Evolutionary conservation across 495 filamentous ascomycete species (phyloP).

Genomic region (Daldinia loculata): DNA sequence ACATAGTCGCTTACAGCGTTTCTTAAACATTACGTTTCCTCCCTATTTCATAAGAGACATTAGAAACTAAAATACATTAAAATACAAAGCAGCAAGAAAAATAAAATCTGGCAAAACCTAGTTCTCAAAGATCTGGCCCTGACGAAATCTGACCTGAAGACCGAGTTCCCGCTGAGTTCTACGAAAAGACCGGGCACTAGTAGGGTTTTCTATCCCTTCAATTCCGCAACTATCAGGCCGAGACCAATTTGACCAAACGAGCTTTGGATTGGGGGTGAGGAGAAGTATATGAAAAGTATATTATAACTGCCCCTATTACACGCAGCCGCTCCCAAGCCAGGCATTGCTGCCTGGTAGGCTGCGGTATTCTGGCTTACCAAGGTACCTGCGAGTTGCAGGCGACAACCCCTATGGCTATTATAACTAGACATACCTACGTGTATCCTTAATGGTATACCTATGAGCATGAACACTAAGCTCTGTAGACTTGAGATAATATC

Average conservation of each 20-base stretch:
- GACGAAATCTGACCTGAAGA: background rate
- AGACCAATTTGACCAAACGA: too few species aligned
- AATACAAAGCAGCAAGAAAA: background rate
- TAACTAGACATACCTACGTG: background rate
- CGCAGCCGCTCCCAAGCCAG: background rate
- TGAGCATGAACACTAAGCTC: too few species aligned
- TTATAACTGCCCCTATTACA: background rate
- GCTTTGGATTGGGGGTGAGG: too few species aligned
- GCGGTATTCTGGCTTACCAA: background rate
- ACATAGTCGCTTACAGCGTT: too few species aligned
- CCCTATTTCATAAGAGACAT: too few species aligned
- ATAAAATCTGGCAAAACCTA: background rate
- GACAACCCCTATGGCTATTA: background rate
- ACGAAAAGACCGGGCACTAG: background rate
- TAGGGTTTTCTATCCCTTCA: too few species aligned
- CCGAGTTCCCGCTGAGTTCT: background rate
- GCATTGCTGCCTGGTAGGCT: background rate
- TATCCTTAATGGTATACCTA: too few species aligned
- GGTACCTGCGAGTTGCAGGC: background rate
- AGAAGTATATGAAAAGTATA: background rate
- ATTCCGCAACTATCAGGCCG: too few species aligned
- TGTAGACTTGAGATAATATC: too few species aligned
- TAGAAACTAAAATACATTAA: background rate
- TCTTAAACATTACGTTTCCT: too few species aligned
- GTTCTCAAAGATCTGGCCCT: background rate